Evolutionary conservation across 768 basidiomycete genomes (phyloP).

Genomic region (Trametes villosa): DNA sequence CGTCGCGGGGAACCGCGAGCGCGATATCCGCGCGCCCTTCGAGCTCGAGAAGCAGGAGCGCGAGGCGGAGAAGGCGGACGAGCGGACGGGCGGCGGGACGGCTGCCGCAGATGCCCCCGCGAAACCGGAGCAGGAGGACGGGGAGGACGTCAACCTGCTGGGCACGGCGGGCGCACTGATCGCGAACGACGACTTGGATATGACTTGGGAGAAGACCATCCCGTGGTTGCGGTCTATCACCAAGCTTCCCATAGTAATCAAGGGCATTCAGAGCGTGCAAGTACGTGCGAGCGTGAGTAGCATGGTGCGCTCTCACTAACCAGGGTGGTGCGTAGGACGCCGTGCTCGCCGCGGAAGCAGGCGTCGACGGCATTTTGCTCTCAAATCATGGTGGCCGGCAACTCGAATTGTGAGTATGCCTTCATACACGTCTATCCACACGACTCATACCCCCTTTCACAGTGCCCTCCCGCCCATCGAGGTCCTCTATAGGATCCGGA

Average conservation of each 20-base stretch:
- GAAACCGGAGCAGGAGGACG: constrained; percentile 37
- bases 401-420: constrained; percentile 67
- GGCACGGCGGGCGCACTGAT: constrained; percentile 74
- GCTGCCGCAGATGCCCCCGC: constrained; percentile 31
- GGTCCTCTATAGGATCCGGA: constrained; percentile 73
- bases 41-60: constrained; percentile 50
- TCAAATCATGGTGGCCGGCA: constrained; percentile 95
- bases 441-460: constrained; percentile 18
- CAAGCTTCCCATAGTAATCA: constrained; percentile 72
- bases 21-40: constrained; percentile 67
- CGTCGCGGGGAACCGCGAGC: constrained; percentile 80
- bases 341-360: constrained; percentile 79
- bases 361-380: constrained; percentile 85
- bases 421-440: constrained; percentile 13
- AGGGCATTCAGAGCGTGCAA: constrained; percentile 79
- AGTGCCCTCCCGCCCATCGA: constrained; percentile 81
- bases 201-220: constrained; percentile 85
- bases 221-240: constrained; percentile 77
- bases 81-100: constrained; percentile 14
- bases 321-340: constrained; percentile 72
- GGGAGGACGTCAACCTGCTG: constrained; percentile 41
- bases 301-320: constrained; percentile 21
- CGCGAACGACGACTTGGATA: constrained; percentile 68
- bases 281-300: constrained; percentile 41
- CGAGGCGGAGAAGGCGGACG: constrained; percentile 25